Evolutionary conservation across 768 basidiomycete genomes (phyloP).

Genomic region (Hericium alpestre): DNA sequence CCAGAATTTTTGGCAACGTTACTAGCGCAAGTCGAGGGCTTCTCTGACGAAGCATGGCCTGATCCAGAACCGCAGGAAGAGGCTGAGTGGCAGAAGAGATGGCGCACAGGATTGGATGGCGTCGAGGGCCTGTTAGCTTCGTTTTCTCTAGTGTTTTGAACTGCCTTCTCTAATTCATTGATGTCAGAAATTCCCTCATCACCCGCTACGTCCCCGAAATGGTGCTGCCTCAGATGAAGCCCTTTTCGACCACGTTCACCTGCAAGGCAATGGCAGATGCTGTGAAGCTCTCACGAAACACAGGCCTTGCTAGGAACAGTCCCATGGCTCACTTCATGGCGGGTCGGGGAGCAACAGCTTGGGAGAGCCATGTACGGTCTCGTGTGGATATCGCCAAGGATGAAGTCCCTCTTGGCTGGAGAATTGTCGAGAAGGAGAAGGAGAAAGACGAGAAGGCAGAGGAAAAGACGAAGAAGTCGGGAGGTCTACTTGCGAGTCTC

Average conservation of each 20-base stretch:
- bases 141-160: neutral
- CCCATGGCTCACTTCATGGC: constrained; percentile 62
- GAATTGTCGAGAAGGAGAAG: constrained; percentile 48
- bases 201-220: constrained; percentile 39
- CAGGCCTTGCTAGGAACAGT: constrained; percentile 41
- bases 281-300: constrained; percentile 54
- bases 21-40: constrained; percentile 39
- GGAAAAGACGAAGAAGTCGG: constrained; percentile 39
- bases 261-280: constrained; percentile 51
- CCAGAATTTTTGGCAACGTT: constrained; percentile 55
- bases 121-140: constrained; percentile 52
- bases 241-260: constrained; percentile 45
- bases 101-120: constrained; percentile 35
- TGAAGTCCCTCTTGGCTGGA: constrained; percentile 64
- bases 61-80: constrained; percentile 9
- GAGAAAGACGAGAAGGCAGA: constrained; percentile 28
- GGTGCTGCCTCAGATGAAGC: constrained; percentile 35
- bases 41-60: constrained; percentile 47
- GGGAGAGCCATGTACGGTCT: constrained; percentile 60
- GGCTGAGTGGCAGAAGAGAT: constrained; percentile 21
- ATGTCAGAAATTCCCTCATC: constrained; percentile 28
- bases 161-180: neutral
- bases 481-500: constrained; percentile 58
- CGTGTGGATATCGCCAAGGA: constrained; percentile 38
- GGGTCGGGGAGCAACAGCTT: constrained; percentile 64